Conservation (phyloP, 2,329 filamentous ascomycete species). For the Botrytis byssoidea region DNA sequence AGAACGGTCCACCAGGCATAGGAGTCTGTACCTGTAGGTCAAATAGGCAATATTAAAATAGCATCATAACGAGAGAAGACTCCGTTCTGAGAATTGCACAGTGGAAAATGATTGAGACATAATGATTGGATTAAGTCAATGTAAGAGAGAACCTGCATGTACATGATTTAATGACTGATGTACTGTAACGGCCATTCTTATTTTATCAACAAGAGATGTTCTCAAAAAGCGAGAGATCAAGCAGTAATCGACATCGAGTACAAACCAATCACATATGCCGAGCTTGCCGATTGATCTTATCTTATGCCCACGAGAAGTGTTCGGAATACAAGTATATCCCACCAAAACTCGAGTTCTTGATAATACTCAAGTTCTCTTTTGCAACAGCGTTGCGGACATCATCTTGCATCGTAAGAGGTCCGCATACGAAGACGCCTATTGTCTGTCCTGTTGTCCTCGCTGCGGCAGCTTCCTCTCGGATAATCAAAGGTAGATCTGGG, state of each 20-base stretch:
- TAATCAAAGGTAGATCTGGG: neutral
- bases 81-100: neutral
- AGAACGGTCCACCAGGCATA: rapidly evolving
- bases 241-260: neutral
- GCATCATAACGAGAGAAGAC: neutral
- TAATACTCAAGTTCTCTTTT: neutral
- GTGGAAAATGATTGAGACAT: neutral
- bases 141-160: neutral
- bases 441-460: neutral
- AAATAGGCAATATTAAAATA: neutral
- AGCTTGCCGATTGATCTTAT: neutral
- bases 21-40: neutral
- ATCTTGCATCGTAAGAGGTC: neutral
- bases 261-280: neutral
- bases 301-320: neutral
- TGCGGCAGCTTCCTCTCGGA: neutral
- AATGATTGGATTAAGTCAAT: neutral
- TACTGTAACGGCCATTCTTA: neutral
- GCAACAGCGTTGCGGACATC: neutral
- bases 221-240: neutral
- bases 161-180: neutral
- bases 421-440: neutral
- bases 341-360: neutral
- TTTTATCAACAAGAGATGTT: rapidly evolving
- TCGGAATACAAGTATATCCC: neutral